Base-by-base conservation (phyloP, 2,329 filamentous ascomycete species). In the Monascus ruber region DNA sequence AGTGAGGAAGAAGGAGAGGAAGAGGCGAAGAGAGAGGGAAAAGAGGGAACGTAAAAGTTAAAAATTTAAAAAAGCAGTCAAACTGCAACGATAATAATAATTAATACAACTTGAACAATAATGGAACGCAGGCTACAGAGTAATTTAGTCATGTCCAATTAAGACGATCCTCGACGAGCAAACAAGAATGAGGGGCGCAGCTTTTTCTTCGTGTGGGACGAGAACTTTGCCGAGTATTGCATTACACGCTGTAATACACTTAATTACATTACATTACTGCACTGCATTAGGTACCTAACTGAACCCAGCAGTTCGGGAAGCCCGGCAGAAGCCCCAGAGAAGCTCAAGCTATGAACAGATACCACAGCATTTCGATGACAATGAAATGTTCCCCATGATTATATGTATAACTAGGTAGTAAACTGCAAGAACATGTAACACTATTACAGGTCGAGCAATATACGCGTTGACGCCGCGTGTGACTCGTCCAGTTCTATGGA, bases 401-500 rank as follows among this genome's bases (percentile, higher is more conserved):
- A 17, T 17, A 17, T 17, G 17, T 17, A 17, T 17, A 17, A 17
- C 17, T 17, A 17, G 17, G 17, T 17, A 17, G 17, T 17, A 17
- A 17, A 17, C 17, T 17, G 51, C 52, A 58, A 57, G 53, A 52
- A 56, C 44, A 44, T 36, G 43, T 17, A 17, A 17, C 17, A 17
- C 17, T 2, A 17, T 17, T 17, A 17, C 17, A 17, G 17, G 17
- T 17, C 17, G 17, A 17, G 17, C 17, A 17, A 17, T 17, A 17
- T 17, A 17, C 17, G 17, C 17, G 17, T 17, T 17, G 17, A 17
- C 17, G 17, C 17, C 17, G 17, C 17, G 17, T 17, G 17, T 58
- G 53, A 58, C 53, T 55, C 44, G 53, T 56, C 51, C 37, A 49
- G 40, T 45, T 38, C 44, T 46, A 17, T 42, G 40, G 49, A 25